phyloP scores from a whole-genome alignment of 495 filamentous ascomycete genomes.

The Aspergillus steynii region DNA sequence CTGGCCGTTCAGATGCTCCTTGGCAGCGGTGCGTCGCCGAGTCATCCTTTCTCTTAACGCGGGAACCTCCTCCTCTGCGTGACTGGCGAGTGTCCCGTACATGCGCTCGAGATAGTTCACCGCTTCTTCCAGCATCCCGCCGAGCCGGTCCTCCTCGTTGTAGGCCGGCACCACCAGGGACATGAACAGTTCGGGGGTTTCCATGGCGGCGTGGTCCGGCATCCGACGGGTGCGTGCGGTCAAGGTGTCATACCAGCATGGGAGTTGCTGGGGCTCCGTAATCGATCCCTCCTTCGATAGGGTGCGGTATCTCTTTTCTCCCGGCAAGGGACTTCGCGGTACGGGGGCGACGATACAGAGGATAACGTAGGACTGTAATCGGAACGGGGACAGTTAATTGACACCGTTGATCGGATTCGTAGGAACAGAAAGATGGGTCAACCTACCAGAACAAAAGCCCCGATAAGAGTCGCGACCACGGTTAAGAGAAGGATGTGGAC shows the following conservation, averaged over 20 bases:
- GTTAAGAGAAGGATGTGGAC: conserved; percentile 31
- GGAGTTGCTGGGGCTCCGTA: conserved; percentile 60
- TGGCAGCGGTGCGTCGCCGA: conserved; percentile 35
- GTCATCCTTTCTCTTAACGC: conserved; percentile 22
- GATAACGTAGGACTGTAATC: conserved; percentile 62
- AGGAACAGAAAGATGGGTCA: neutral
- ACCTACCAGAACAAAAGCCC: conserved; percentile 43
- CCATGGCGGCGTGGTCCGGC: conserved; percentile 32
- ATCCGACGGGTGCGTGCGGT: conserved; percentile 34
- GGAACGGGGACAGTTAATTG: conserved; percentile 7
- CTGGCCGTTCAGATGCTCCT: conserved; percentile 27
- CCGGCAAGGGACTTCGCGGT: conserved; percentile 70
- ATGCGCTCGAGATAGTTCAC: conserved; percentile 76
- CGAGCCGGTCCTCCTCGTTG: conserved; percentile 84
- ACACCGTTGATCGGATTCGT: neutral
- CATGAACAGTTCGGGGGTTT: conserved; percentile 64
- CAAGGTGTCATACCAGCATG: conserved; percentile 81
- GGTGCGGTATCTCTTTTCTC: conserved; percentile 85
- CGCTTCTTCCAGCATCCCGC: conserved; percentile 85
- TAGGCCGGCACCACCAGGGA: conserved; percentile 93
- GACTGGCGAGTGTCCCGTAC: conserved; percentile 59
- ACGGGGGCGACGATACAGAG: conserved; percentile 76
- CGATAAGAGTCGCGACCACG: conserved; percentile 29
- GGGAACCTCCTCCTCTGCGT: conserved; percentile 11
- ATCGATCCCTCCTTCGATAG: conserved; percentile 63